Evolutionary conservation across 306 rosid genomes (phyloP).

Genomic region (Casuarina glauca): DNA sequence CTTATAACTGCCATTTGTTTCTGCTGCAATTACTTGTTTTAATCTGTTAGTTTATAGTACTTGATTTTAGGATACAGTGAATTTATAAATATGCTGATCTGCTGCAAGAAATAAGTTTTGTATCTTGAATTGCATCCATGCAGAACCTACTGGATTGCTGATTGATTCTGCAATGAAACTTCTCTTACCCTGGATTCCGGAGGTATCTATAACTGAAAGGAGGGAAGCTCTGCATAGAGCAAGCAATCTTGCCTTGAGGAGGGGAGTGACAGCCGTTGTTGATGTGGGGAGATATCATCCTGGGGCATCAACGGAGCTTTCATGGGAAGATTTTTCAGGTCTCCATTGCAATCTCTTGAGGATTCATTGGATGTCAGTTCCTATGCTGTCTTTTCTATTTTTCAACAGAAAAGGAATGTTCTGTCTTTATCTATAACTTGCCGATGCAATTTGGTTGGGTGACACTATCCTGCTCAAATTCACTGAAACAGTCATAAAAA

Average conservation of each 20-base stretch:
- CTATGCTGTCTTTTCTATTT: constrained; percentile 5
- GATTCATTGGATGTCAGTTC: constrained; percentile 15
- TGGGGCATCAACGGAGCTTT: constrained; percentile 48
- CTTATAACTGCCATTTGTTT: neutral
- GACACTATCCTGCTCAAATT: neutral
- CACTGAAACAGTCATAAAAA: neutral
- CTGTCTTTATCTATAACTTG: neutral
- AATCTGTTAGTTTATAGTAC: neutral
- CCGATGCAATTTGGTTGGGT: neutral
- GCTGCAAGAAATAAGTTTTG: constrained; percentile 9
- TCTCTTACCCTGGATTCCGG: constrained; percentile 54
- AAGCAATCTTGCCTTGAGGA: constrained; percentile 58
- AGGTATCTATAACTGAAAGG: constrained; percentile 62
- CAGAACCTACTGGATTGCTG: constrained; percentile 82
- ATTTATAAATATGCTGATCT: constrained; percentile 9
- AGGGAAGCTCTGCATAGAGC: constrained; percentile 81
- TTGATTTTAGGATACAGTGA: constrained; percentile 1
- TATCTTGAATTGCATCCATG: constrained; percentile 26
- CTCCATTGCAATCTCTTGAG: constrained; percentile 9
- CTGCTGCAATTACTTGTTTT: no score
- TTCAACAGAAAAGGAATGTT: neutral
- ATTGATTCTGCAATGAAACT: constrained; percentile 68
- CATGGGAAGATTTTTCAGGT: constrained; percentile 97
- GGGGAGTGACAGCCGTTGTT: constrained; percentile 88
- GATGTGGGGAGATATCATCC: constrained; percentile 84